Conservation (phyloP, 139 green algal species). For the Cymbomonas tetramitiformis region DNA sequence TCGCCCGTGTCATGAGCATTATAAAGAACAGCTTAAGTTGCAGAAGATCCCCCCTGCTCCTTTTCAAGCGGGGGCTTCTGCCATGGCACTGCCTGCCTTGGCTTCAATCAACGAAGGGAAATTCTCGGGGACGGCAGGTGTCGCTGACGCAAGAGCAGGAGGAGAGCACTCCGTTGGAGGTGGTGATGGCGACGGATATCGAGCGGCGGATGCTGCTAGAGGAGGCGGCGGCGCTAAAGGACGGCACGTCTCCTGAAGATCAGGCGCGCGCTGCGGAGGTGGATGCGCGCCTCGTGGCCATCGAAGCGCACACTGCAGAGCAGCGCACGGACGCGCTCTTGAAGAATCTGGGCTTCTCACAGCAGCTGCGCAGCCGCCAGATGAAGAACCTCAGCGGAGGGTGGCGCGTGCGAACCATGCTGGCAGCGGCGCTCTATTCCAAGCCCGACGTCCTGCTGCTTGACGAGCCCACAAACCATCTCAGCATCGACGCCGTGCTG, state of each 20-base stretch:
- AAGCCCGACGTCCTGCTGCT: slow-evolving; percentile 56
- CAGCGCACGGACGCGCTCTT: slow-evolving; percentile 6
- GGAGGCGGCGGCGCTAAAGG: slow-evolving; percentile 4
- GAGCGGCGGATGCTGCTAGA: slow-evolving; percentile 20
- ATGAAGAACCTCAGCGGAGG: slow-evolving; percentile 21
- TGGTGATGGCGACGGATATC: slow-evolving; percentile 23
- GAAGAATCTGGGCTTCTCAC: slow-evolving; percentile 18
- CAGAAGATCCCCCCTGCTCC: too few relatives aligned
- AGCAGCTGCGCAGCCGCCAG: not conserved
- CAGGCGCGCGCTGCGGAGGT: slow-evolving; percentile 7
- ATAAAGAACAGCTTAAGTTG: too few relatives aligned
- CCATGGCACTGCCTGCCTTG: too few relatives aligned
- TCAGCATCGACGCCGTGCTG: slow-evolving; percentile 23
- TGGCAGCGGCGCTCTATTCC: slow-evolving; percentile 39
- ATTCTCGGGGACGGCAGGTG: too few relatives aligned
- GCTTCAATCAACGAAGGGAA: too few relatives aligned
- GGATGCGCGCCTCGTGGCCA: slow-evolving; percentile 12
- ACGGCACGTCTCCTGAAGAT: not conserved
- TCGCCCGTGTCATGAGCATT: too few relatives aligned
- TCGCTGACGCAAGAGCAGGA: slow-evolving; percentile 15
- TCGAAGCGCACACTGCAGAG: slow-evolving; percentile 5
- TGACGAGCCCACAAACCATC: slow-evolving; percentile 51
- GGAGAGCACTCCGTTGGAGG: not conserved
- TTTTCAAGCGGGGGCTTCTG: too few relatives aligned
- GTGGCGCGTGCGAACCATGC: slow-evolving; percentile 24